Evolutionary conservation across 148 eudicot genomes (phyloP).

Genomic region (Limonium bicolor): DNA sequence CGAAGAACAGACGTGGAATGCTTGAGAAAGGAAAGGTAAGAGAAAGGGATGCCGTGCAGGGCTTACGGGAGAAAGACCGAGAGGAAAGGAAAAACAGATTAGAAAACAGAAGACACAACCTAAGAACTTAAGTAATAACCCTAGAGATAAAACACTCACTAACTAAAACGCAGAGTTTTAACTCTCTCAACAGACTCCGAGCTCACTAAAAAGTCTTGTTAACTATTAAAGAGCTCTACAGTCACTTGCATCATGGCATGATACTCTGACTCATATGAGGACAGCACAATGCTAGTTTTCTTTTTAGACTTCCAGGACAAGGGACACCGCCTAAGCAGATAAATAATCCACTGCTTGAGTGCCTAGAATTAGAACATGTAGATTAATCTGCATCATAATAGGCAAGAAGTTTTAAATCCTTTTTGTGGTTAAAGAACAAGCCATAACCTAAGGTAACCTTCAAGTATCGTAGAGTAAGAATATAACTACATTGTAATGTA

Average conservation of each 20-base stretch:
- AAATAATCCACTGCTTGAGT: not conserved
- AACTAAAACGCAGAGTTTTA: too few relatives aligned
- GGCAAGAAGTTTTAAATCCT: not conserved
- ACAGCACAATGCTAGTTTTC: not conserved
- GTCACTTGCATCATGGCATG: not conserved
- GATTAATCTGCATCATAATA: conserved; percentile 1
- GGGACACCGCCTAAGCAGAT: not conserved
- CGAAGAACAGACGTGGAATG: too few relatives aligned
- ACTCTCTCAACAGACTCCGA: too few relatives aligned
- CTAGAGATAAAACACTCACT: too few relatives aligned
- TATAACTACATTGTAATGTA: not conserved
- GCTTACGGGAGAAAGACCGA: too few relatives aligned
- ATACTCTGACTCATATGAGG: not conserved
- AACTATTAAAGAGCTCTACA: not conserved
- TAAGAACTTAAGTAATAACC: too few relatives aligned
- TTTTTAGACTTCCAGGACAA: not conserved
- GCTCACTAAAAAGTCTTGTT: not conserved
- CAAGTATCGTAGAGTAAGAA: not conserved
- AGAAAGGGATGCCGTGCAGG: too few relatives aligned
- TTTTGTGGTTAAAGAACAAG: not conserved
- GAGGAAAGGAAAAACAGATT: too few relatives aligned
- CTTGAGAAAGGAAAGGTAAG: too few relatives aligned
- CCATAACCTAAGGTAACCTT: not conserved
- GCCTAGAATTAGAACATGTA: not conserved
- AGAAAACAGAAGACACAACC: too few relatives aligned